A percentile compares a stretch with the other conserved stretches of the same genome.
Conservation (phyloP, 1,284 basidiomycete genomes). For the Tylopilus sp. region DNA sequence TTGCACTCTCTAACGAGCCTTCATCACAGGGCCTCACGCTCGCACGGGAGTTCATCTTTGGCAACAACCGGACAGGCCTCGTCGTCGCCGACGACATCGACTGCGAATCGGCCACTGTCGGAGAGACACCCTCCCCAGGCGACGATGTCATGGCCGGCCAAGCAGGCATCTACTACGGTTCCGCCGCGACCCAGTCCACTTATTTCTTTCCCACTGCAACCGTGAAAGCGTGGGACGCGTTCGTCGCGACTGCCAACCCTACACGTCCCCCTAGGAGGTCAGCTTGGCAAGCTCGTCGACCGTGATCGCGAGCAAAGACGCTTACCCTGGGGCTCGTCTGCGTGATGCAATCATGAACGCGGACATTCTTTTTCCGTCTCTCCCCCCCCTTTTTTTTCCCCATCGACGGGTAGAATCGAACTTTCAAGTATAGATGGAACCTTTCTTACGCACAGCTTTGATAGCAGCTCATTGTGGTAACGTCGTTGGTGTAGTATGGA, state of each 20-base stretch:
- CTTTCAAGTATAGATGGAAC: neutral
- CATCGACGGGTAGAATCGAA: too few relatives aligned
- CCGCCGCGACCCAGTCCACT: constrained; percentile 45
- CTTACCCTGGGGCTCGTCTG: neutral
- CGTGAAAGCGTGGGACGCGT: constrained; percentile 52
- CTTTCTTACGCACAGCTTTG: constrained; percentile 30
- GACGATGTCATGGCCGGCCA: constrained; percentile 47
- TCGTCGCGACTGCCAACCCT: constrained; percentile 28
- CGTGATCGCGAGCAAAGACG: neutral
- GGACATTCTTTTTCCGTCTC: neutral
- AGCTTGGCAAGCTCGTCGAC: neutral
- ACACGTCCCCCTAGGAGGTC: neutral
- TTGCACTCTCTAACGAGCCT: neutral
- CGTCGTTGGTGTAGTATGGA: neutral
- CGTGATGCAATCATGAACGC: neutral
- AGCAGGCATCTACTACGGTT: constrained; percentile 52
- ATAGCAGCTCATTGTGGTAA: neutral
- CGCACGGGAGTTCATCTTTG: constrained; percentile 58
- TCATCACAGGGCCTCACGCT: constrained; percentile 48
- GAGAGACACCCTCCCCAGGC: constrained; percentile 44
- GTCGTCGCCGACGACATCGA: constrained; percentile 32
- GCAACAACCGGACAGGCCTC: constrained; percentile 49
- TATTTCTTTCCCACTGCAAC: constrained; percentile 52
- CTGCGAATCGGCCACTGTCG: constrained; percentile 37
- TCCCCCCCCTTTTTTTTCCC: too few relatives aligned